phyloP scores from a whole-genome alignment of 1,284 basidiomycete species.

The Trichosporon inkin region DNA sequence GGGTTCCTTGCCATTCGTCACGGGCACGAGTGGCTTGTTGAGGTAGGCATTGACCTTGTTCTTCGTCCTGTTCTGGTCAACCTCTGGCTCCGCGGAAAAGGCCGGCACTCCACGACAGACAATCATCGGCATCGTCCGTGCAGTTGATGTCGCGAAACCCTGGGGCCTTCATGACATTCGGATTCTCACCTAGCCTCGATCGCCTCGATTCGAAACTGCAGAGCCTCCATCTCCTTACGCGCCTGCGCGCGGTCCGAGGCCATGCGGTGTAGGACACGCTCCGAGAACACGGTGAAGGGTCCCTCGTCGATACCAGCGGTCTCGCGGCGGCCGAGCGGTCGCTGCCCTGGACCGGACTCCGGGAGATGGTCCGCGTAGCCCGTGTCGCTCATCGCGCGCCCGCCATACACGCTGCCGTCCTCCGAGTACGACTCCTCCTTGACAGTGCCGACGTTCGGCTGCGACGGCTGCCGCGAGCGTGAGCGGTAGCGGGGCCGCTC shows the following conservation, averaged over 20 bases:
- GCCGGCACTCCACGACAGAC: not conserved
- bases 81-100: not conserved
- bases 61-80: slow-evolving; percentile 12
- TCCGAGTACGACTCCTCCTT: slow-evolving; percentile 11
- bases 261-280: slow-evolving; percentile 9
- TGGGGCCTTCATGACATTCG: too few relatives aligned
- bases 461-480: slow-evolving; percentile 14
- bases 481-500: slow-evolving; percentile 20
- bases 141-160: too few relatives aligned
- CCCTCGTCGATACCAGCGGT: not conserved
- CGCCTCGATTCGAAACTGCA: slow-evolving; percentile 7
- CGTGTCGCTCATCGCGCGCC: not conserved
- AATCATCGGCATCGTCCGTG: too few relatives aligned
- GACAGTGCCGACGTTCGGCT: slow-evolving; percentile 6
- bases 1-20: slow-evolving; percentile 10
- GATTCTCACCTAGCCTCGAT: slow-evolving; percentile 18
- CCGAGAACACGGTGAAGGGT: not conserved
- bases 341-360: not conserved
- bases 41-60: slow-evolving; percentile 19
- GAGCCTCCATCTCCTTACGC: slow-evolving; percentile 14
- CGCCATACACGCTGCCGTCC: not conserved
- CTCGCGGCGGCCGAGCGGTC: slow-evolving; percentile 4
- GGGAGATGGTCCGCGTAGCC: not conserved
- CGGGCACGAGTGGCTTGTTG: slow-evolving; percentile 12
- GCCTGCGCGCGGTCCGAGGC: not conserved